Evolutionary conservation across 192 early-diverging fungal species (phyloP), one percentile per base, ranked within the genome.

Genomic region (Coemansia sp.): DNA sequence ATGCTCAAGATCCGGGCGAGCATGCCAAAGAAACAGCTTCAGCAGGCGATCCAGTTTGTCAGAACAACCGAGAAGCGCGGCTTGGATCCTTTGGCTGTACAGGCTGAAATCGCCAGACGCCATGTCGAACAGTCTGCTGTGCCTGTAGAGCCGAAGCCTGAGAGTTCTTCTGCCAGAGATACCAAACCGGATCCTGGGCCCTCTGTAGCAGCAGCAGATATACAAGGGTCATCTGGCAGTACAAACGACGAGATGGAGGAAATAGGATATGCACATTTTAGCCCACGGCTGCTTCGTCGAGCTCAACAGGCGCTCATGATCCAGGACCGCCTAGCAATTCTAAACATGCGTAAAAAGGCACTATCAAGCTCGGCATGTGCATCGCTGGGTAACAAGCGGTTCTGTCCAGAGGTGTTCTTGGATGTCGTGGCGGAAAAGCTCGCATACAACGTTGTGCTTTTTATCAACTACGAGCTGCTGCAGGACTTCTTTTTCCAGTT

Each of bases 401-500:
- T 93, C 63, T 99, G 96, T 64, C 96, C 96, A 10, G 96, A 99
- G 80, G 89, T 91, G 3, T 96, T 95, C 71, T 77, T 97, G 63
- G 89, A 90, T 30, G 91, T 94, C 33, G 88, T 99, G 26, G 88
- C 96, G 2, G 94, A 97, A 59, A 99, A 99, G 69, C 84, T 99
- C 37, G 90, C 96, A 0, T 93, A 94, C 73, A 94, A 80, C 79
- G 91, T 95, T 37, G 95, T 95, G 39, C 95, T 99, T 92, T 99
- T 99, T 73, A 95, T 99, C 67, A 92, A 94, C 72, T 92, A 96
- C 20, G 96, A 99, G 78, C 85, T 99, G 51, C 81, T 99, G 72
- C 95, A 95, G 72, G 96, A 99, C 77, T 99, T 97, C 81, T 95
- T 96, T 71, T 97, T 96, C 88, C 95, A 97, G 82, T 87, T 97